Percentiles rank a stretch among this genome's conserved stretches.
Evolutionary conservation across 495 filamentous ascomycete species (phyloP).

Genomic region (Astrothelium macrocarpum): DNA sequence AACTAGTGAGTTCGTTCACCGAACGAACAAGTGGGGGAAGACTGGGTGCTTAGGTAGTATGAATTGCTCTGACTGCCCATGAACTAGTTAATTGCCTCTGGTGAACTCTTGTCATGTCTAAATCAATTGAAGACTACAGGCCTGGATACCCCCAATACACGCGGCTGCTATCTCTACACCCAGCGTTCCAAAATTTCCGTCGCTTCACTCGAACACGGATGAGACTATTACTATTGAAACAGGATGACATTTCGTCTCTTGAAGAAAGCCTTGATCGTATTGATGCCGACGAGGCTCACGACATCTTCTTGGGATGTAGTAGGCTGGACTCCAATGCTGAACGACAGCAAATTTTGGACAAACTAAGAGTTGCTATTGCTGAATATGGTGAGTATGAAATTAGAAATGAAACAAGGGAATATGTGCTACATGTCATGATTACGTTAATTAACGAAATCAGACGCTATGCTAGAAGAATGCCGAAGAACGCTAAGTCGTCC

Average conservation of each 20-base stretch:
- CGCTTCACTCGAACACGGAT: conserved; percentile 9
- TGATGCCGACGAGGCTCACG: background rate
- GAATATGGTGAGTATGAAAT: background rate
- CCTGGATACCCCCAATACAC: conserved; percentile 12
- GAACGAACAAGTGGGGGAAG: background rate
- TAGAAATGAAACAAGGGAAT: background rate
- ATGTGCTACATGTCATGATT: background rate
- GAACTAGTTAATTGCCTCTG: background rate
- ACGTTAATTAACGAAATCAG: background rate
- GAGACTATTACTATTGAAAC: conserved; percentile 10
- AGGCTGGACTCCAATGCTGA: background rate
- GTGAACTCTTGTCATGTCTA: background rate
- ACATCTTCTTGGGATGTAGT: background rate
- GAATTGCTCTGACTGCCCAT: background rate
- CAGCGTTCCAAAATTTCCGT: conserved; percentile 14
- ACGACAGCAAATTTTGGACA: background rate
- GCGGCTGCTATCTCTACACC: conserved; percentile 4
- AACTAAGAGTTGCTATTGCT: background rate
- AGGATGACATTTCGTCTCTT: conserved; percentile 7
- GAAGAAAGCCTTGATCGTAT: background rate
- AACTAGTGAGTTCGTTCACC: background rate
- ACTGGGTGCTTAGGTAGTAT: background rate
- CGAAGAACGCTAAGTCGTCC: background rate
- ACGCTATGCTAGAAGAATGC: background rate
- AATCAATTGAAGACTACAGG: background rate